Evolutionary conservation across 352 stramenopile species (phyloP).

Genomic region (Phytophthora colocasiae): DNA sequence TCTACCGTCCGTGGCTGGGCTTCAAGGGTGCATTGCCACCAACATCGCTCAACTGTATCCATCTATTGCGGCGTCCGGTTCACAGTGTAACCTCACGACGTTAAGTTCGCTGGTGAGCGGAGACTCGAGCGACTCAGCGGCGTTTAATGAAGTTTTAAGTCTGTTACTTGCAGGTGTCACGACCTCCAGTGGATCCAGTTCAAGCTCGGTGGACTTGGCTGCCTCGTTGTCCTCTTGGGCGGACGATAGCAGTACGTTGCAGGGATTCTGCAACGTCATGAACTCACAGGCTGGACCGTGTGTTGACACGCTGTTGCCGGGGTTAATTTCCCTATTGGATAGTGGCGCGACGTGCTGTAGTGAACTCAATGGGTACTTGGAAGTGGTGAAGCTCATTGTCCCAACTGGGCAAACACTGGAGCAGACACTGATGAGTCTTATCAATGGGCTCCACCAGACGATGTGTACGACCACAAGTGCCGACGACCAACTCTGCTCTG

Average conservation of each 20-base stretch:
- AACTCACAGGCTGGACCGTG: constrained; percentile 58
- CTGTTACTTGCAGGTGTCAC: constrained; percentile 44
- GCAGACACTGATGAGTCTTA: constrained; percentile 47
- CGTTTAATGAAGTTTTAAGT: constrained; percentile 54
- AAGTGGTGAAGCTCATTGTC: constrained; percentile 55
- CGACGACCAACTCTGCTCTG: constrained; percentile 53
- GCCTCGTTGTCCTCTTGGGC: constrained; percentile 47
- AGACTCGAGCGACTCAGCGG: constrained; percentile 32
- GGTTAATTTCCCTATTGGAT: constrained; percentile 49
- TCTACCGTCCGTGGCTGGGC: constrained; percentile 49
- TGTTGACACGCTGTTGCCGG: constrained; percentile 49
- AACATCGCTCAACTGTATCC: constrained; percentile 57
- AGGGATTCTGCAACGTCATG: constrained; percentile 67
- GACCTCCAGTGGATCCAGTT: constrained; percentile 28
- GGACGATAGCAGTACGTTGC: constrained; percentile 44
- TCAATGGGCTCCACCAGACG: constrained; percentile 64
- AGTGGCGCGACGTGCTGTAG: constrained; percentile 59
- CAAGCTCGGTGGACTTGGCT: constrained; percentile 26
- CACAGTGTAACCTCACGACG: constrained; percentile 59
- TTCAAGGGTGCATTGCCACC: constrained; percentile 56
- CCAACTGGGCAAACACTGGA: constrained; percentile 53
- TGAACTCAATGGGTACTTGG: constrained; percentile 52
- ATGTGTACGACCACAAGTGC: constrained; percentile 57
- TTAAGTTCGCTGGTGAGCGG: constrained; percentile 48
- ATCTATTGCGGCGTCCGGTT: constrained; percentile 40